Percentiles rank a stretch among this genome's conserved stretches.
phyloP scores from a whole-genome alignment of 2,329 filamentous ascomycete genomes.

The Xylaria sp. region DNA sequence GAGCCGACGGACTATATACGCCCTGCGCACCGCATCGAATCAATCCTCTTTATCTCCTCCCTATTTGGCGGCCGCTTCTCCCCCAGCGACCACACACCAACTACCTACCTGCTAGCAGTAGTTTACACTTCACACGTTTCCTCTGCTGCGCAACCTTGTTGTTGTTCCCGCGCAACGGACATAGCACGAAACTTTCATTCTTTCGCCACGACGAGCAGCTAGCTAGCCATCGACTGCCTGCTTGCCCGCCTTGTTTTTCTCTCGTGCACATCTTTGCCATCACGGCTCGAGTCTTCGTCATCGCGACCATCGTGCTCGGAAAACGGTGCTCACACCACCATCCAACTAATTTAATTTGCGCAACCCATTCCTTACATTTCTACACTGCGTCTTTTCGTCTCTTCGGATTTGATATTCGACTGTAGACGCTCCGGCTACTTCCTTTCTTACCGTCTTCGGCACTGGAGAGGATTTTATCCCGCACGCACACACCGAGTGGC shows the following conservation, averaged over 20 bases:
- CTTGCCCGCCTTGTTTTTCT: constrained; percentile 36
- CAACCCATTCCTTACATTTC: constrained; percentile 40
- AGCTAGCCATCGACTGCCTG: constrained; percentile 38
- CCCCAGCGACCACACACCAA: constrained; percentile 12
- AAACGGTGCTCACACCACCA: constrained; percentile 30
- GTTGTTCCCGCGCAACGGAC: constrained; percentile 39
- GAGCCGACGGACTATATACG: constrained; percentile 36
- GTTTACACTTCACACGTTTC: constrained; percentile 13
- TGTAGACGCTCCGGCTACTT: constrained; percentile 32
- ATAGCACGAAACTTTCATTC: constrained; percentile 35
- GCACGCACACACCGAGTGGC: constrained; percentile 35
- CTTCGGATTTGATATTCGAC: constrained; percentile 50
- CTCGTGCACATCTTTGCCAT: constrained; percentile 23
- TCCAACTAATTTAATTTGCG: constrained; percentile 39
- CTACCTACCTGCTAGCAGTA: constrained; percentile 25
- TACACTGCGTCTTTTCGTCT: constrained; percentile 31
- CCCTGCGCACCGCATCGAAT: constrained; percentile 41
- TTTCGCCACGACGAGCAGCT: constrained; percentile 40
- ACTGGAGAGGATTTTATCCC: constrained; percentile 36
- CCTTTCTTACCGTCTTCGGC: constrained; percentile 40
- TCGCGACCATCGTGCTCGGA: constrained; percentile 25
- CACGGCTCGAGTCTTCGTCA: constrained; percentile 27
- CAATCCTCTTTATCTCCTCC: constrained; percentile 25
- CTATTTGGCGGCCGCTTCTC: constrained; percentile 23
- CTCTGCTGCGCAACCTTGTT: constrained; percentile 24